These are phyloP conservation scores for Sanghuangporus baumii DNA, from an alignment of 1,284 basidiomycete species.

Conservation along the genomic window DNA sequence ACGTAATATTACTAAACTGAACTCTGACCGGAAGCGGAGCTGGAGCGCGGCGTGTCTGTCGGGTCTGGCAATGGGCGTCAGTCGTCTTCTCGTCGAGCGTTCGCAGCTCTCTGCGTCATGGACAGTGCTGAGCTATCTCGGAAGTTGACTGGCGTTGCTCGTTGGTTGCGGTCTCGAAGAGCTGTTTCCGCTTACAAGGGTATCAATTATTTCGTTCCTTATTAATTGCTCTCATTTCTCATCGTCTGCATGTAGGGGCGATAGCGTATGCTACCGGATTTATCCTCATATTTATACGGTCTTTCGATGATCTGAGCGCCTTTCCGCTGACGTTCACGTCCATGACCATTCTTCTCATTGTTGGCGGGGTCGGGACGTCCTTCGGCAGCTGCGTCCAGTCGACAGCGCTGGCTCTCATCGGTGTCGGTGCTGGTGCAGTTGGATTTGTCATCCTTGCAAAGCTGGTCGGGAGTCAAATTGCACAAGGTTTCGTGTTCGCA, in stretches of 20 bases:
- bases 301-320: slow-evolving; percentile 22
- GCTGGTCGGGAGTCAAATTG: slow-evolving; percentile 25
- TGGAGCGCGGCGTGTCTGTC: too few species aligned
- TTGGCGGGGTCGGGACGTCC: slow-evolving; percentile 26
- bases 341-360: slow-evolving; percentile 26
- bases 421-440: slow-evolving; percentile 25
- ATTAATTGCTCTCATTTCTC: background rate
- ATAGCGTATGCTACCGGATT: slow-evolving; percentile 28
- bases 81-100: background rate
- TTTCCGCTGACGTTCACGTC: slow-evolving; percentile 25
- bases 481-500: slow-evolving; percentile 30
- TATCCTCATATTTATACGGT: slow-evolving; percentile 25
- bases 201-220: background rate
- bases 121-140: background rate
- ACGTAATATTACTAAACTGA: too few species aligned
- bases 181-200: background rate
- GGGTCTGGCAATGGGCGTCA: too few species aligned
- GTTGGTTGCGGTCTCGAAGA: background rate
- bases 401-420: slow-evolving; percentile 23
- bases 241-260: slow-evolving; percentile 18
- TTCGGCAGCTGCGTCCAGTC: slow-evolving; percentile 19
- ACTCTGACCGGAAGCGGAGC: too few species aligned
- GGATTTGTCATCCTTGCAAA: slow-evolving; percentile 29
- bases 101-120: background rate
- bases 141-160: background rate